Evolutionary conservation across 2,329 filamentous ascomycete genomes (phyloP), one percentile per base, ranked within the genome.

Genomic region (Colletotrichum cereale): DNA sequence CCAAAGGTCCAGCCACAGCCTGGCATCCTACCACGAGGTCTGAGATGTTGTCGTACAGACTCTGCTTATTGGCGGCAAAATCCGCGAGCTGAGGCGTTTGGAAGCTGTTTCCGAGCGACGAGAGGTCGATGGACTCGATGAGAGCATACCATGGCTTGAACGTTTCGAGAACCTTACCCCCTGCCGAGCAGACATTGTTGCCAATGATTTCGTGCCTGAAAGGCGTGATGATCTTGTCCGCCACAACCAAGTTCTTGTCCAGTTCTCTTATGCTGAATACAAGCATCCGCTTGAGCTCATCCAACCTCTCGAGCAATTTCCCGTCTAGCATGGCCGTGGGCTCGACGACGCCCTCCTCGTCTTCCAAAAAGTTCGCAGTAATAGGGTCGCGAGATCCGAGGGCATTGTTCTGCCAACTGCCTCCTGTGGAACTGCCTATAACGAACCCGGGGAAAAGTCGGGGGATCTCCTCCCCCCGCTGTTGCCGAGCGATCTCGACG

Each of bases 371-470:
- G 79, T 96, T 93, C 75, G 96, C 94, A 0, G 93, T 90, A 73
- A 93, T 88, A 31, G 91, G 89, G 75, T 96, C 91, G 73, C 89
- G 90, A 36, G 89, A 85, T 5, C 89, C 88, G 2, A 90, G 81
- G 68, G 89, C 84, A 84, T 92, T 92, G 75, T 91, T 92, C 77
- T 92, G 93, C 96, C 96, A 99, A 80, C 91, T 96, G 47, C 95
- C 96, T 58, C 95, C 96, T 5, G 90, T 88, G 53, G 87, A 90
- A 80, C 93, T 97, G 38, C 95, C 94, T 72, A 95, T 90, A 40
- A 98, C 92, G 79, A 99, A 99, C 1, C 96, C 96, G 24, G 96
- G 96, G 66, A 97, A 92, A 3, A 98, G 86, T n/a, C 96, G 91
- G 21, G 94, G 94, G 66, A 98, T 97, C 50, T 96, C 93, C 79